Conservation (phyloP, 2,329 filamentous ascomycete genomes). For the Talaromyces amestolkiae region DNA sequence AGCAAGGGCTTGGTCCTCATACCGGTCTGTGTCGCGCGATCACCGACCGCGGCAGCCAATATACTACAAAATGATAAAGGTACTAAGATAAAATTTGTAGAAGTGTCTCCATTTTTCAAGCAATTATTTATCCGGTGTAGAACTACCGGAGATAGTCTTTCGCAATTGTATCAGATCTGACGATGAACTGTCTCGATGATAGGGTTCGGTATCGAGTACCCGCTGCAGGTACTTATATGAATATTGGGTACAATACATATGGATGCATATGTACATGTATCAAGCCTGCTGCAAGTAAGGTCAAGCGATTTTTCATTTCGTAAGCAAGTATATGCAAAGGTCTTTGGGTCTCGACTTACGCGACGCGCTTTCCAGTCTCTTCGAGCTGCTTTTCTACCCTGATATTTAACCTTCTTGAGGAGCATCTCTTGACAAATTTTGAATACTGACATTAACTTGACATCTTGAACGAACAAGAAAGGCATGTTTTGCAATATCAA, state of each 20-base stretch:
- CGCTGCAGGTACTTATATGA: neutral
- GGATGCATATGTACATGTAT: constrained; percentile 9
- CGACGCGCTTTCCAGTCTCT: constrained; percentile 3
- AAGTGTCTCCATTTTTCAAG: neutral
- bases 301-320: neutral
- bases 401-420: neutral
- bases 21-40: neutral
- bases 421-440: neutral
- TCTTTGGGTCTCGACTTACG: neutral
- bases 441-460: neutral
- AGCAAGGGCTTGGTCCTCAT: constrained; percentile 2
- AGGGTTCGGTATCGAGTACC: neutral
- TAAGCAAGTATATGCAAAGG: neutral
- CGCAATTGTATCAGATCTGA: neutral
- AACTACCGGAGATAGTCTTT: neutral
- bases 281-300: constrained; percentile 13
- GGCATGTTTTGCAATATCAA: constrained; percentile 4
- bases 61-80: no score
- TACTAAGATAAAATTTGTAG: neutral
- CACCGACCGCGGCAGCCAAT: neutral
- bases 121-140: neutral
- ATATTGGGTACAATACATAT: constrained; percentile 1
- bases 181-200: neutral
- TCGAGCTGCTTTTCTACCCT: neutral
- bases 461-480: neutral